Evolutionary conservation across 176 grass and related monocot species (phyloP).

Genomic region (Musa itinerans): DNA sequence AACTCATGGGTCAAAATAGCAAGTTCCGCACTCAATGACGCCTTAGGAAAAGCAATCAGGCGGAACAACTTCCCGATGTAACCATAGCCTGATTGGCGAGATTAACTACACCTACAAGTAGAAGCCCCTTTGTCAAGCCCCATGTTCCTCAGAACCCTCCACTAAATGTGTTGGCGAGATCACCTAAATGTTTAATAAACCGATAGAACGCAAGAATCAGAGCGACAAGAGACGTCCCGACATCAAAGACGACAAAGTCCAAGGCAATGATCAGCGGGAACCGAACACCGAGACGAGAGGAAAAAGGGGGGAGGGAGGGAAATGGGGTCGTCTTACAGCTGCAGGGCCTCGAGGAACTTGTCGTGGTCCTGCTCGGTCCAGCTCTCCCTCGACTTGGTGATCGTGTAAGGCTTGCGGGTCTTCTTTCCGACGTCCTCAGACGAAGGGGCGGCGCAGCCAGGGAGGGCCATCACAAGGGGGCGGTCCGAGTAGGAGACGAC

Average conservation of each 20-base stretch:
- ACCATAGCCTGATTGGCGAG: too few species aligned
- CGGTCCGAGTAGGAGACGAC: background rate
- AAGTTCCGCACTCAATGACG: too few species aligned
- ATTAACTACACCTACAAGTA: background rate
- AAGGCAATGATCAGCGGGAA: background rate
- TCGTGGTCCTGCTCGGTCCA: conserved; percentile 14
- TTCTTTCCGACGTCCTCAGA: background rate
- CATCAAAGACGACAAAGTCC: background rate
- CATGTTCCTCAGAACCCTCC: background rate
- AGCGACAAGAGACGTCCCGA: background rate
- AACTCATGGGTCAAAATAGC: background rate
- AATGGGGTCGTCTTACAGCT: background rate
- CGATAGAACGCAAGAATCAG: background rate
- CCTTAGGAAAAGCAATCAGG: too few species aligned
- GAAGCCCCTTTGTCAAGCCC: background rate
- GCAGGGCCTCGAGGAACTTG: conserved; percentile 13
- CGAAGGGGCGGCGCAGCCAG: background rate
- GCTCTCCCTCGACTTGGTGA: conserved; percentile 10
- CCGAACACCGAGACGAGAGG: background rate
- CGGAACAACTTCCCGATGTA: too few species aligned
- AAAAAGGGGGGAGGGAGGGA: background rate
- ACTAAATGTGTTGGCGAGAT: background rate
- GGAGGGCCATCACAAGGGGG: background rate
- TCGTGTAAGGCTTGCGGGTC: conserved; percentile 13
- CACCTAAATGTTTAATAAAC: too few species aligned